Base-by-base conservation (phyloP, 1,284 basidiomycete genomes). In the Cryptococcus sp. region DNA sequence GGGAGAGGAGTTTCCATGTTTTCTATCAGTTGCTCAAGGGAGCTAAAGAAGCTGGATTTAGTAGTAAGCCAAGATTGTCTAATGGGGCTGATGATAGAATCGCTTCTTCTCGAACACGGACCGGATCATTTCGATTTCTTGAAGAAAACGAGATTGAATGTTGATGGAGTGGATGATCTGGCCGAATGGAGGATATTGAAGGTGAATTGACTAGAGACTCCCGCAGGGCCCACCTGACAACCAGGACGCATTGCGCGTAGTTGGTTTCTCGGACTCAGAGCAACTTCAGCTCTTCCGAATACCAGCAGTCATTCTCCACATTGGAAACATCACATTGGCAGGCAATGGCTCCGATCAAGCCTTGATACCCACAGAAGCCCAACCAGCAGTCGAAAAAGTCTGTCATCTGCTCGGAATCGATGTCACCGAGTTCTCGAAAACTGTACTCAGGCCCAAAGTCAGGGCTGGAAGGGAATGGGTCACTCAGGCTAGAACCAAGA, bases 391-490 rank as follows among this genome's bases (percentile, higher is more conserved):
- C 3, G 94, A 98, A 72, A 87, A 88, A 49, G 88, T 88, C 44
- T 97, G 93, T 68, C 90, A 97, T 73, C 81, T 98, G 10, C 82
- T 99, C 13, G 96, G 94, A 5, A 80, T 98, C n/a, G 85, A 91
- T 0, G 82, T 92, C 4, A 80, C 84, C 4, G 92, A 97, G 57
- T 93, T 98, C 69, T 87, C 83, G 22, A 88, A 86, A 56, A 91
- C 91, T 0, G 84, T 97, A 18, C 78, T 96, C 5, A 84, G 86
- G 3, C 92, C 96, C 1, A 86, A 85, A 49, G 88, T 94, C 21
- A 85, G 94, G 42, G 96, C 96, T 13, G 96, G 96, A 22, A 82
- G 93, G 14, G 96, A 99, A 77, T 96, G 91, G 89, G 93, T 98
- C 18, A 87, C 88, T 0, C 92, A 98, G 63, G 87, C 91, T 3